Percentiles rank a stretch among this genome's conserved stretches.
phyloP scores from a whole-genome alignment of 805 yeast species.

The Yamadazyma sp. region DNA sequence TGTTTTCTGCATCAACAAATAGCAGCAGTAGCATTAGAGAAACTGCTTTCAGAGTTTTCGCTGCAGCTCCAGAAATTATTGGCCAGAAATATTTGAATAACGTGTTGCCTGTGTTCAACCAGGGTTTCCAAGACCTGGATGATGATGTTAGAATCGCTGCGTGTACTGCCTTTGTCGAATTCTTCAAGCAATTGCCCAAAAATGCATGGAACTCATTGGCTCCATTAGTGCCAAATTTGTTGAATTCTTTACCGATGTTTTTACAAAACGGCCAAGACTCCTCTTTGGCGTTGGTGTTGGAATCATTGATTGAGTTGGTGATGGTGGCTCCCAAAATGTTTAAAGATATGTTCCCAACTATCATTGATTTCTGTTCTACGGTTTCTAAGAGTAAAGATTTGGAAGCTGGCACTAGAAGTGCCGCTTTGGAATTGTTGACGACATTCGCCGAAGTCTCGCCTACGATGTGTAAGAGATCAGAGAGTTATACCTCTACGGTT shows the following conservation, averaged over 20 bases:
- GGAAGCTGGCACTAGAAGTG: slow-evolving; percentile 76
- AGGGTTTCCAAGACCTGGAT: slow-evolving; percentile 75
- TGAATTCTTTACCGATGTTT: slow-evolving; percentile 85
- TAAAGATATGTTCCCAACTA: slow-evolving; percentile 84
- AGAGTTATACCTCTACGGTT: slow-evolving; percentile 67
- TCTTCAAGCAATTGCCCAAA: slow-evolving; percentile 80
- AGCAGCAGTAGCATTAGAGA: slow-evolving; percentile 73
- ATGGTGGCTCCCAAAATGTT: slow-evolving; percentile 94
- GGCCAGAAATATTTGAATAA: slow-evolving; percentile 56
- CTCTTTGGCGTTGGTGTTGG: slow-evolving; percentile 85
- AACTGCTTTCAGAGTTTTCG: slow-evolving; percentile 84
- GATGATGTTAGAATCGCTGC: slow-evolving; percentile 91
- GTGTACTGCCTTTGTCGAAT: slow-evolving; percentile 88
- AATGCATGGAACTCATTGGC: slow-evolving; percentile 74
- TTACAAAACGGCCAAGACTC: slow-evolving; percentile 74
- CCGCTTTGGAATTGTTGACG: slow-evolving; percentile 85
- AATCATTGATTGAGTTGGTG: slow-evolving; percentile 84
- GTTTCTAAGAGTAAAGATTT: slow-evolving; percentile 80
- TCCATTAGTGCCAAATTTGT: slow-evolving; percentile 75
- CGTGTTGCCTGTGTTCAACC: slow-evolving; percentile 66
- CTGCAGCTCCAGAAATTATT: slow-evolving; percentile 79
- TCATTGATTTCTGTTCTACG: slow-evolving; percentile 79
- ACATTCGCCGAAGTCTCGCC: slow-evolving; percentile 94
- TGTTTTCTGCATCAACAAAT: slow-evolving; percentile 61
- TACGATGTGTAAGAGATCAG: slow-evolving; percentile 84